phyloP scores from a whole-genome alignment of 1,284 basidiomycete species.

The Cystobasidium pallidum region DNA sequence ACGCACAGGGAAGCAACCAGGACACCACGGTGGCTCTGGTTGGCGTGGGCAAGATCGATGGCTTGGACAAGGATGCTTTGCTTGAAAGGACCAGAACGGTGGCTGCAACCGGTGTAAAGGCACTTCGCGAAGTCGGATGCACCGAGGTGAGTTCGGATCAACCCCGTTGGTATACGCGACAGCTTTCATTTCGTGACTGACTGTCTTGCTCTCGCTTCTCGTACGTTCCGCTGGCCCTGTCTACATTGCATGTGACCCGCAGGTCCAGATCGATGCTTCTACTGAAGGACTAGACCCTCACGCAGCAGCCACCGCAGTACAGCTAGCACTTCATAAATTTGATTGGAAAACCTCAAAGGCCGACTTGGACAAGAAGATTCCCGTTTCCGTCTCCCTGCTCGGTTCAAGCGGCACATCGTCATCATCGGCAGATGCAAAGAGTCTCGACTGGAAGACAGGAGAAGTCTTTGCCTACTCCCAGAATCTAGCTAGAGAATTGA shows the following conservation, averaged over 20 bases:
- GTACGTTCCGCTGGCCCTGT: neutral
- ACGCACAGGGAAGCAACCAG: slow-evolving; percentile 54
- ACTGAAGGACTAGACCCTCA: slow-evolving; percentile 73
- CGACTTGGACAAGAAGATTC: slow-evolving; percentile 54
- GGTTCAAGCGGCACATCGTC: slow-evolving; percentile 22
- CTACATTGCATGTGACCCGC: slow-evolving; percentile 50
- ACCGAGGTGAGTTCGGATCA: slow-evolving; percentile 21
- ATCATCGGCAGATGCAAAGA: slow-evolving; percentile 45
- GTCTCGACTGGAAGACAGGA: slow-evolving; percentile 69
- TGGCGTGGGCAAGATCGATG: slow-evolving; percentile 32
- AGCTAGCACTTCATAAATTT: slow-evolving; percentile 73
- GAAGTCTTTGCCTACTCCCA: slow-evolving; percentile 75
- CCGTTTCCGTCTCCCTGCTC: slow-evolving; percentile 56
- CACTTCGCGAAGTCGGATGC: slow-evolving; percentile 37
- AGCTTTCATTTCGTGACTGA: neutral
- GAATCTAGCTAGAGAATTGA: slow-evolving; percentile 70
- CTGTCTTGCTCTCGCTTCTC: neutral
- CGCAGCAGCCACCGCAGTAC: slow-evolving; percentile 74
- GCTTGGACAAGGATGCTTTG: slow-evolving; percentile 41
- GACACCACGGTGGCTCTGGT: slow-evolving; percentile 26
- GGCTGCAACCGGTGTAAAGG: slow-evolving; percentile 45
- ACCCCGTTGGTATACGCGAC: neutral
- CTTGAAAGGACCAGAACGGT: slow-evolving; percentile 49
- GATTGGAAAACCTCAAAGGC: slow-evolving; percentile 66
- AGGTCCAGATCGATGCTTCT: slow-evolving; percentile 65